Evolutionary conservation across 139 green algal genomes (phyloP), one percentile per base, ranked within the genome.

Genomic region (Bryopsis sp.): DNA sequence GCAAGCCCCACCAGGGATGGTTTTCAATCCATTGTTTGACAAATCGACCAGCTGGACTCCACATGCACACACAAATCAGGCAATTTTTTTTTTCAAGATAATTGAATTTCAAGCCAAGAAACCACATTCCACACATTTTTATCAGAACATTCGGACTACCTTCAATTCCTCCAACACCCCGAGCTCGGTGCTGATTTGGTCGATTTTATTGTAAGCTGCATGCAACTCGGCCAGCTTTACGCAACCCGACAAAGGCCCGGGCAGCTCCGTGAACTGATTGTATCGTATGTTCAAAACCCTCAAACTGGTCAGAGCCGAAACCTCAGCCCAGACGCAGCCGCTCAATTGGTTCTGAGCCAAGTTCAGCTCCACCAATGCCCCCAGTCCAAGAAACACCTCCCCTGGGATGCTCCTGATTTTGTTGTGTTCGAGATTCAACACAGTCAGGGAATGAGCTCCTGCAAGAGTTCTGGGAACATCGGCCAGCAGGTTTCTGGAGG

Each of bases 211-310:
- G 69, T 73, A 72, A 58, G 77, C 80, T 1, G 68, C 47, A 39
- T 78, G 73, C 2, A 87, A 73, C 68, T 87, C 81, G 57, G 83
- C 50, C 32, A 87, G 71, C 1, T 19, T 43, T 36, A 8, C 58
- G 65, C 76, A 82, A 19, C 48, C 38, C 2, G 70, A 74, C 47
- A 87, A 60, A 43, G 48, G 64, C 39, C 35, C 32, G 2, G 81
- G 81, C 71, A 87, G 72, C 4, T 11, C 32, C 3, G 57, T 31
- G 8, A 87, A 60, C 54, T 72, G 64, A 72, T 87, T 87, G 47
- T 77, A 50, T 26, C 74, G 57, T 33, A 78, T 47, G 11, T 70
- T 73, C 34, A 81, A 32, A 32, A 58, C 34, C 2, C 58, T 64
- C 33, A 74, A 43, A 28, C 37, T 50, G 1, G n/a, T 38, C n/a